Percentiles rank a stretch among this genome's conserved stretches.
These are phyloP conservation scores for Xylaria nigripes DNA, from an alignment of 495 filamentous ascomycete species.

Conservation along the genomic window DNA sequence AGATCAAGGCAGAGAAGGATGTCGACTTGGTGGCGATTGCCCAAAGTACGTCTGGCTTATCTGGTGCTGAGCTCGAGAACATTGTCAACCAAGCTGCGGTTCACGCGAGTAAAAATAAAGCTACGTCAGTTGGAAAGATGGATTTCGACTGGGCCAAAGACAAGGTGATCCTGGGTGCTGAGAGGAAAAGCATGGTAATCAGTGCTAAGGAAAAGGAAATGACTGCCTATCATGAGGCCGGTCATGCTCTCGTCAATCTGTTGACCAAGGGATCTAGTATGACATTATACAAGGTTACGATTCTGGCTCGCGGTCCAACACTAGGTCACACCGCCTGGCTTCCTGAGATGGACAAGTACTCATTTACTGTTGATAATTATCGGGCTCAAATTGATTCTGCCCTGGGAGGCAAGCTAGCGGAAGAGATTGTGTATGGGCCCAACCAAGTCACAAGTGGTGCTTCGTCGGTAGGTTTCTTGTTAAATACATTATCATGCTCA, in stretches of 20 bases:
- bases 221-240: constrained; percentile 96
- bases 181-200: constrained; percentile 79
- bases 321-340: constrained; percentile 79
- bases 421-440: constrained; percentile 82
- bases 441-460: constrained; percentile 83
- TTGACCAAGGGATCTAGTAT: constrained; percentile 59
- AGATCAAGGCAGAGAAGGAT: constrained; percentile 66
- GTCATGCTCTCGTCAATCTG: constrained; percentile 83
- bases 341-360: constrained; percentile 84
- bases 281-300: constrained; percentile 91
- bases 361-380: constrained; percentile 62
- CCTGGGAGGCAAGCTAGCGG: constrained; percentile 90
- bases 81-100: constrained; percentile 94
- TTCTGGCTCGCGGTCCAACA: constrained; percentile 79
- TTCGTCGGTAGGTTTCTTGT: constrained; percentile 50
- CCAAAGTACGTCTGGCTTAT: constrained; percentile 80
- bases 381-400: constrained; percentile 68
- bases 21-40: constrained; percentile 79
- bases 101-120: constrained; percentile 74
- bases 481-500: background rate
- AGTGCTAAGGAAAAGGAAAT: constrained; percentile 75
- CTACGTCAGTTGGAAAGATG: constrained; percentile 57
- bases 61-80: constrained; percentile 91
- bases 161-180: constrained; percentile 95
- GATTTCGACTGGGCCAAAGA: constrained; percentile 98